A percentile compares a stretch with the other conserved stretches of the same genome.
phyloP scores from a whole-genome alignment of 2,329 filamentous ascomycete genomes.

The Scedosporium minutisporum region DNA sequence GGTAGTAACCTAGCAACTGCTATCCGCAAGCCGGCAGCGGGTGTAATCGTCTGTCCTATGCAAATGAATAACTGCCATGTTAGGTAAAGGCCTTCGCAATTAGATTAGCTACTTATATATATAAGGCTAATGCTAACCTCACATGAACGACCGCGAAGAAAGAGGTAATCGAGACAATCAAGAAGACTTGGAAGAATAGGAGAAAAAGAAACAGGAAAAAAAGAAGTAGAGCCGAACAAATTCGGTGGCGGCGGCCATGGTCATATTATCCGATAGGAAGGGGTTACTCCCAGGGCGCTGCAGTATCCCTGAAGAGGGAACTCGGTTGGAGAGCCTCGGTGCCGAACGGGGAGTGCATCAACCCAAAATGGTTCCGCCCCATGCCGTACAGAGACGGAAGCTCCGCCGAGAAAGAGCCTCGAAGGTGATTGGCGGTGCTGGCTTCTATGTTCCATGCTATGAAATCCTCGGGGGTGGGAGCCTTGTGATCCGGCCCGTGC shows the following conservation, averaged over 20 bases:
- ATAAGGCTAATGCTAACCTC: too few relatives aligned
- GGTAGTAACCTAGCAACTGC: too few relatives aligned
- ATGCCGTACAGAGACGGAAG: constrained; percentile 32
- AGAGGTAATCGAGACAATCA: too few relatives aligned
- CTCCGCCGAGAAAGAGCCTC: constrained; percentile 31
- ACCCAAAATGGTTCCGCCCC: constrained; percentile 19
- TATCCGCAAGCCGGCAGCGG: too few relatives aligned
- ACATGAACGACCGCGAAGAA: too few relatives aligned
- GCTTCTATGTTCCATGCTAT: neutral
- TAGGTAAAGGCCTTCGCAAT: too few relatives aligned
- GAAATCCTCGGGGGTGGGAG: neutral
- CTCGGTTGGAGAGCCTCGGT: constrained; percentile 16
- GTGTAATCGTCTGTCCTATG: too few relatives aligned
- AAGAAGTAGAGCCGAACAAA: too few relatives aligned
- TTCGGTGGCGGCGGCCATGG: constrained; percentile 21
- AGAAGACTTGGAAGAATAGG: too few relatives aligned
- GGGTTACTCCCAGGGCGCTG: constrained; percentile 20
- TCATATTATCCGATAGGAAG: constrained; percentile 19
- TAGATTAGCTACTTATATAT: too few relatives aligned
- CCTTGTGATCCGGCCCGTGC: neutral
- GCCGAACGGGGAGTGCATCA: constrained; percentile 19
- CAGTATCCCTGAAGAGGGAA: constrained; percentile 21
- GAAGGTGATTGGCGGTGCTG: neutral
- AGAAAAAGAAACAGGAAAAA: too few relatives aligned
- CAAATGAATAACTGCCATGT: too few relatives aligned